Conservation (phyloP, 768 basidiomycete genomes). For the Agrocybe pediades region DNA sequence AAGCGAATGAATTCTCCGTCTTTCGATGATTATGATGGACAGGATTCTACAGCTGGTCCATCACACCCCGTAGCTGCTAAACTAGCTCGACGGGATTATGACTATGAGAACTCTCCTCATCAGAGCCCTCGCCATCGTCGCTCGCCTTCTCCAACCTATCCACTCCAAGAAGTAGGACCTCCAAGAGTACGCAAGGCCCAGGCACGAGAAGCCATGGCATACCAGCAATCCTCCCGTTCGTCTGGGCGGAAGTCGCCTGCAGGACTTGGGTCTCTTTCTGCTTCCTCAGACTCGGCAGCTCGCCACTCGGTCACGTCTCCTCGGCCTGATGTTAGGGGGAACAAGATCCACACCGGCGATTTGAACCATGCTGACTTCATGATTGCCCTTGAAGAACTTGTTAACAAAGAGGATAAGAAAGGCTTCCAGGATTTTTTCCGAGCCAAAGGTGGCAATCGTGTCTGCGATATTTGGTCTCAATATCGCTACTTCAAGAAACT, state of each 20-base stretch:
- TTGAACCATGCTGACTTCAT: constrained; percentile 30
- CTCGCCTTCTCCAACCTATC: constrained; percentile 1
- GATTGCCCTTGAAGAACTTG: constrained; percentile 34
- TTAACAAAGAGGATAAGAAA: constrained; percentile 41
- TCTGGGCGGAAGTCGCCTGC: background rate
- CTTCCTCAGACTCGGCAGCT: background rate
- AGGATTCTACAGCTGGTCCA: constrained; percentile 1
- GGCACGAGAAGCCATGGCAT: background rate
- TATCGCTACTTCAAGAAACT: constrained; percentile 55
- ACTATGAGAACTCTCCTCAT: constrained; percentile 14
- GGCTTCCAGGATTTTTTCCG: constrained; percentile 47
- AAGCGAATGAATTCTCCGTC: constrained; percentile 26
- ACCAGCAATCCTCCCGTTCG: background rate
- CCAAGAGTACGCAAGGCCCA: background rate
- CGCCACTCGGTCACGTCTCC: constrained; percentile 2
- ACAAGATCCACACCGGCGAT: too few relatives aligned
- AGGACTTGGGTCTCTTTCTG: background rate
- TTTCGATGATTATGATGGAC: constrained; percentile 24
- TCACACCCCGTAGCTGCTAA: constrained; percentile 8
- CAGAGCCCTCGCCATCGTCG: constrained; percentile 10
- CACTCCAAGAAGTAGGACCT: background rate
- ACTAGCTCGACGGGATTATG: constrained; percentile 11
- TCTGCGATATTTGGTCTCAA: constrained; percentile 45
- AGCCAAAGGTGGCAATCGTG: constrained; percentile 30
- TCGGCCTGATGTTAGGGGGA: constrained; percentile 4